These are phyloP conservation scores for Pseudoneurospora amorphoporcata DNA, from an alignment of 495 filamentous ascomycete genomes.

Conservation along the genomic window DNA sequence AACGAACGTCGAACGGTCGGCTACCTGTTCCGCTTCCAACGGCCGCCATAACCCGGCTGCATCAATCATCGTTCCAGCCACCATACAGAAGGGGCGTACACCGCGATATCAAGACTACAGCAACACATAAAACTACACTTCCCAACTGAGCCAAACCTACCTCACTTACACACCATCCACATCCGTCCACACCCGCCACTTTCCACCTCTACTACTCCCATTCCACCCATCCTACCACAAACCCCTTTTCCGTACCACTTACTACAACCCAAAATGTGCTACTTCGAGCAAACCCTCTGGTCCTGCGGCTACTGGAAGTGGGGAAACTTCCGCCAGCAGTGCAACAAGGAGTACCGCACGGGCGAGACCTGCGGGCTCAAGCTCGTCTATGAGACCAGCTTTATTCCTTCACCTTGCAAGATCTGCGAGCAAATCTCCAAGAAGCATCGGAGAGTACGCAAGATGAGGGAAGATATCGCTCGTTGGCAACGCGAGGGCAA, in stretches of 20 bases:
- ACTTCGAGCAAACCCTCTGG: conserved; percentile 52
- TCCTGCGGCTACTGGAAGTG: conserved; percentile 88
- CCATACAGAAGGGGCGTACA: neutral
- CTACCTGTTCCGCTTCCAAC: neutral
- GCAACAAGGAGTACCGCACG: conserved; percentile 91
- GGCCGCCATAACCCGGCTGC: neutral
- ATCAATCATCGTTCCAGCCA: neutral
- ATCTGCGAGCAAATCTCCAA: conserved; percentile 88
- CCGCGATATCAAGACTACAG: neutral
- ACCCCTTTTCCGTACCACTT: neutral
- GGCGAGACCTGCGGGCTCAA: conserved; percentile 98
- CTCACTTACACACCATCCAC: neutral
- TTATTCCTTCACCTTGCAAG: conserved; percentile 55
- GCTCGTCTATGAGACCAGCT: conserved; percentile 64
- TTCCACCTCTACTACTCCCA: neutral
- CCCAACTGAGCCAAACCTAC: neutral
- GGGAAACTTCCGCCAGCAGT: conserved; percentile 89
- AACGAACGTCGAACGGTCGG: neutral
- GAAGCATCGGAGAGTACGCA: conserved; percentile 64
- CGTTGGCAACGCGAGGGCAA: conserved; percentile 71
- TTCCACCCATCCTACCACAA: neutral
- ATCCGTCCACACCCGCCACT: neutral
- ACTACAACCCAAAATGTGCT: conserved; percentile 43
- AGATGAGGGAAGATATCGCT: conserved; percentile 66
- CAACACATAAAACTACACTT: neutral